Evolutionary conservation across 345 rosid species (phyloP).

Genomic region (Diplotaxis tenuifolia): DNA sequence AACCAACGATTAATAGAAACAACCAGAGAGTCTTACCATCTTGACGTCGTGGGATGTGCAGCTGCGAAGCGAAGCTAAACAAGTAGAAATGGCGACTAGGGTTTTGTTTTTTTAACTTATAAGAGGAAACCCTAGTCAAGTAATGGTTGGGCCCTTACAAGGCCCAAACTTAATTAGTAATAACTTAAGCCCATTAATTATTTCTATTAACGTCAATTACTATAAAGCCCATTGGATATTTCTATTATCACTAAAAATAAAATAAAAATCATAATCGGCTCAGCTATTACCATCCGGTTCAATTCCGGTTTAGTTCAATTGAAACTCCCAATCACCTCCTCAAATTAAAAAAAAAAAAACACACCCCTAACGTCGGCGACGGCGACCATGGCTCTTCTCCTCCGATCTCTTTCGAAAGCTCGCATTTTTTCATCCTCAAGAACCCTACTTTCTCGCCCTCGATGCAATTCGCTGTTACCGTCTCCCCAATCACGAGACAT

Average conservation of each 20-base stretch:
- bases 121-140: slow-evolving; percentile 21
- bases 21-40: slow-evolving; percentile 31
- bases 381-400: slow-evolving; percentile 34
- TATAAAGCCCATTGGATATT: not conserved
- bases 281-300: not conserved
- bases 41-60: slow-evolving; percentile 31
- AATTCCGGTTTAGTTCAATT: not conserved
- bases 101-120: not conserved
- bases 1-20: not conserved
- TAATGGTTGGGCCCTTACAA: not conserved
- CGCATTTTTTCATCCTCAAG: slow-evolving; percentile 18
- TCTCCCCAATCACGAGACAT: slow-evolving; percentile 13
- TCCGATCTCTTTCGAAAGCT: slow-evolving; percentile 19
- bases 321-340: not conserved
- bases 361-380: slow-evolving; percentile 23
- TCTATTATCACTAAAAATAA: not conserved
- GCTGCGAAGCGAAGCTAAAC: slow-evolving; percentile 19
- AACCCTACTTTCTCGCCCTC: slow-evolving; percentile 21
- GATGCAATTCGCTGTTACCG: slow-evolving; percentile 11
- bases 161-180: not conserved
- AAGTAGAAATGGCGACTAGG: slow-evolving; percentile 3
- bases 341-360: slow-evolving; percentile 10
- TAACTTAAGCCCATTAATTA: not conserved
- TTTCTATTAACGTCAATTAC: not conserved
- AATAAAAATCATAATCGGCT: not conserved